phyloP scores from a whole-genome alignment of 441 rosid genomes.

The Hura crepitans region DNA sequence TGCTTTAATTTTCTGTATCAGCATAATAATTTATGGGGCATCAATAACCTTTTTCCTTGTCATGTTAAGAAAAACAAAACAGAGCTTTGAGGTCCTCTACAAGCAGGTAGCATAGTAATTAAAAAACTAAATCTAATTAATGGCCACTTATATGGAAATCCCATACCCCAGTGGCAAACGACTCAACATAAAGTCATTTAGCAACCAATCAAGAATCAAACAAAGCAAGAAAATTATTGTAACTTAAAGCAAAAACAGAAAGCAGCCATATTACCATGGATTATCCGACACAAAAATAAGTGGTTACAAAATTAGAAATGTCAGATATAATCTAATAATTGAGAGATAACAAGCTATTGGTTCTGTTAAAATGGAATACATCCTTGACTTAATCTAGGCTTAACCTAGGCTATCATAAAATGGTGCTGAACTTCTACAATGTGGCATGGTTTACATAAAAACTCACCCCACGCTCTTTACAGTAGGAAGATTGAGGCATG shows the following conservation, averaged over 20 bases:
- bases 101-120: background rate
- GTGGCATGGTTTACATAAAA: background rate
- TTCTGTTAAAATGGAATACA: background rate
- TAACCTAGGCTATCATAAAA: background rate
- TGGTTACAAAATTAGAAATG: background rate
- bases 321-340: constrained; percentile 2
- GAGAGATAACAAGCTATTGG: background rate
- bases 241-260: background rate
- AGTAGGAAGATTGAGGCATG: background rate
- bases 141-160: too few species aligned
- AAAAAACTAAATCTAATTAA: background rate
- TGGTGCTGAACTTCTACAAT: background rate
- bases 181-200: background rate
- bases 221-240: background rate
- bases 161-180: background rate
- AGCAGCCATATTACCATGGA: background rate
- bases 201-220: constrained; percentile 1
- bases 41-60: background rate
- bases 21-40: constrained; percentile 20
- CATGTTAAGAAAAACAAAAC: background rate
- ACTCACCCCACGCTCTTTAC: background rate
- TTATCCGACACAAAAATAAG: background rate
- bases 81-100: background rate
- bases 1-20: constrained; percentile 56
- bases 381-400: background rate